Base-by-base conservation (phyloP, 371 early-diverging fungal species). In the Mycotypha africana region DNA sequence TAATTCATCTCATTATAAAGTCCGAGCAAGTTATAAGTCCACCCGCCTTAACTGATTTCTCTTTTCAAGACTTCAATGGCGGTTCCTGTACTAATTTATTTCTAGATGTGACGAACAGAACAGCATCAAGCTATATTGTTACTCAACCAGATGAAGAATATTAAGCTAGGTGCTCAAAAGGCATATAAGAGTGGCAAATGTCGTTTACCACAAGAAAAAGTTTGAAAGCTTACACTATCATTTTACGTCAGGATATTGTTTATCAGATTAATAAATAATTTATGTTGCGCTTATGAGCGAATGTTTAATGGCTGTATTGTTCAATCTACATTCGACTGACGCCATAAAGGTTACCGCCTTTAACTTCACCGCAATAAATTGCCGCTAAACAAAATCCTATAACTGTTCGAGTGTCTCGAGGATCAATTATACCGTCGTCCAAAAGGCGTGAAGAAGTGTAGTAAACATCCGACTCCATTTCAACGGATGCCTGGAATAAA, bases 391-490 rank as follows among this genome's bases (percentile, higher is more conserved):
- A 81, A 42, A 80, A 78, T 1, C 78, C 84, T 15, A 84, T 55
- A 7, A 83, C 71, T 8, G 58, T 69, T 28, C 85, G 73, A 7
- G 85, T 83, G 47, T 84, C 79, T 47, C 82, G 66, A 23, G 85
- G 85, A 47, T 82, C 82, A 56, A 84, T 84, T 17, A 84, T 70
- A 17, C 82, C 85, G 45, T 84, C 85, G 50, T 84, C 85, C 9
- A 85, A 62, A 16, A 82, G 51, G 5, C 88, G 69, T 12, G 82
- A 77, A n/a, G 78, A 76, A 0, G 85, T 87, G 58, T 79, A 87
- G 45, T 84, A 87, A 0, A 79, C 84, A 50, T 84, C 82, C 2
- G 84, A 80, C 49, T 85, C 86, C 25, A 61, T 65, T 45, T 84
- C 86, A 0, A 84, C 86, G 20, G 81, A 72, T 8, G 67, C 65